Evolutionary conservation across 2,329 filamentous ascomycete species (phyloP).

Genomic region (Apiospora arundinis): DNA sequence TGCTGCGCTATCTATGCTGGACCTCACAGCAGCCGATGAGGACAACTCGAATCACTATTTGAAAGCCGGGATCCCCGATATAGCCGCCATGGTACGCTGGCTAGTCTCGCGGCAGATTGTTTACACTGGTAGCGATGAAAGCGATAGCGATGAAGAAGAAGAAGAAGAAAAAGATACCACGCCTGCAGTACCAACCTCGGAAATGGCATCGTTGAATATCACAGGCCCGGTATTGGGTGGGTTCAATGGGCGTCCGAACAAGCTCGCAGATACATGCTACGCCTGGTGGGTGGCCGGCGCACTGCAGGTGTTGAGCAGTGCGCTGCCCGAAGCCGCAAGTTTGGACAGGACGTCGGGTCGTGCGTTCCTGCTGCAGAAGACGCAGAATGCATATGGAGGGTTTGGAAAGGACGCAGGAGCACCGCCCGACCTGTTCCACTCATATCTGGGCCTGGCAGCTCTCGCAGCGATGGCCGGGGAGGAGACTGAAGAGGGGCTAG

Average conservation of each 20-base stretch:
- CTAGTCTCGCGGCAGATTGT: constrained; percentile 69
- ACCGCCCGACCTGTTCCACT: constrained; percentile 83
- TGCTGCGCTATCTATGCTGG: constrained; percentile 77
- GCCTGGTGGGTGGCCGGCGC: constrained; percentile 88
- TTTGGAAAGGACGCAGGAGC: constrained; percentile 76
- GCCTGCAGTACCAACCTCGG: constrained; percentile 39
- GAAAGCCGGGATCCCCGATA: constrained; percentile 48
- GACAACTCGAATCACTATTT: constrained; percentile 42
- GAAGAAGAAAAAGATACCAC: constrained; percentile 47
- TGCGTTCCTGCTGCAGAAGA: constrained; percentile 83
- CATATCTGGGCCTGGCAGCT: constrained; percentile 84
- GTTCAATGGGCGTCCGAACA: constrained; percentile 91
- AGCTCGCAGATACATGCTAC: constrained; percentile 94
- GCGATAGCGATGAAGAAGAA: constrained; percentile 53
- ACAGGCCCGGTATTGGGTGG: constrained; percentile 53
- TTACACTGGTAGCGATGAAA: constrained; percentile 54
- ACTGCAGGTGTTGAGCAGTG: constrained; percentile 45
- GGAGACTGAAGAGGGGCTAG: constrained; percentile 67
- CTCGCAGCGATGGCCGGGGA: constrained; percentile 67
- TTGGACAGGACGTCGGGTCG: constrained; percentile 66
- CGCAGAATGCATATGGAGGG: constrained; percentile 84
- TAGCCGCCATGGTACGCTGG: constrained; percentile 53
- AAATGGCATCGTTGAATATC: constrained; percentile 44
- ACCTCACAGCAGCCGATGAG: constrained; percentile 51
- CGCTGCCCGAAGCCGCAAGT: constrained; percentile 67